Evolutionary conservation across 352 stramenopile species (phyloP).

Genomic region (Phytophthora hybrid): DNA sequence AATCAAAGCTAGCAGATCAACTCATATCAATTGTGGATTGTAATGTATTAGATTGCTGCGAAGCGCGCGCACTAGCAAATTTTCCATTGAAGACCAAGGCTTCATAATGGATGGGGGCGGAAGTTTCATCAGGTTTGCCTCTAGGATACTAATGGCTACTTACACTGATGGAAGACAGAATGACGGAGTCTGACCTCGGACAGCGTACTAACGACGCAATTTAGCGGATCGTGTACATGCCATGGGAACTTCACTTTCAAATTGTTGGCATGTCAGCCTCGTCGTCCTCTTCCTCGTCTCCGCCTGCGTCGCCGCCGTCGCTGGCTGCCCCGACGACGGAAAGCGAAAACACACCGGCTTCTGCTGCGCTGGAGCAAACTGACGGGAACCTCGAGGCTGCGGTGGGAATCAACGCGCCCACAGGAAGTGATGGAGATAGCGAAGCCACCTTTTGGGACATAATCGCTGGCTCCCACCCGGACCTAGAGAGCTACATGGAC

Average conservation of each 20-base stretch:
- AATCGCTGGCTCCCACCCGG: slow-evolving; percentile 44
- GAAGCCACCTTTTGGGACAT: slow-evolving; percentile 55
- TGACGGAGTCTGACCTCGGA: neutral
- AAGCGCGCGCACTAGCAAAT: too few relatives aligned
- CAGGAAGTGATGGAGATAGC: slow-evolving; percentile 58
- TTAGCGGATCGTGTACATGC: neutral
- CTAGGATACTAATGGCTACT: neutral
- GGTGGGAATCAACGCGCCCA: neutral
- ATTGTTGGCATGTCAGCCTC: slow-evolving; percentile 61
- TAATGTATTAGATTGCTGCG: too few relatives aligned
- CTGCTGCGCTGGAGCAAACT: too few relatives aligned
- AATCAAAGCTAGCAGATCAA: too few relatives aligned
- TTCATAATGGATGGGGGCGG: too few relatives aligned
- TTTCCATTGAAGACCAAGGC: too few relatives aligned
- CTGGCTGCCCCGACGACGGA: slow-evolving; percentile 60
- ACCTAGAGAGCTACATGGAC: slow-evolving; percentile 40
- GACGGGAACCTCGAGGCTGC: neutral
- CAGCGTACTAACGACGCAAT: neutral
- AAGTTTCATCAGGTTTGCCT: too few relatives aligned
- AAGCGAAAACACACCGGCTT: slow-evolving; percentile 19
- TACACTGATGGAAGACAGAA: neutral
- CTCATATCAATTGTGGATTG: neutral
- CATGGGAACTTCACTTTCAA: slow-evolving; percentile 31
- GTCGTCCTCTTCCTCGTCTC: slow-evolving; percentile 47
- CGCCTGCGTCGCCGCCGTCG: slow-evolving; percentile 15